Base-by-base conservation (phyloP, 1,284 basidiomycete genomes). In the Heterobasidion occidentale region DNA sequence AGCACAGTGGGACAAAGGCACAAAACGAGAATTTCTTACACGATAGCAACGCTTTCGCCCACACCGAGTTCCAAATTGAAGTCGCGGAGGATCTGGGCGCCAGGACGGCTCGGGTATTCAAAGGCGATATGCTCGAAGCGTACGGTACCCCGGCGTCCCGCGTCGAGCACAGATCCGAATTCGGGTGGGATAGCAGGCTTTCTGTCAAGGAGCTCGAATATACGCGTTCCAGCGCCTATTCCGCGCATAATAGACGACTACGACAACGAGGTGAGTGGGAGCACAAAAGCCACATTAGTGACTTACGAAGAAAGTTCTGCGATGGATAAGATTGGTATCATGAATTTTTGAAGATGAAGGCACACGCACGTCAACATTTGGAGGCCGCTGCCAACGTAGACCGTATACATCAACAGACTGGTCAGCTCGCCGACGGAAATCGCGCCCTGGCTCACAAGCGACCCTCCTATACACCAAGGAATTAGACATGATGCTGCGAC, bases 391-490 rank as follows among this genome's bases (percentile, higher is more conserved):
- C 92, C 91, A 46, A 94, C 87, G 64, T 94, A 94, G 19, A 92
- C 91, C 33, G 94, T 95, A 71, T 99, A 98, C 60, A 98, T 84
- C 61, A 99, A 76, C 57, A 98, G 74, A 65, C 90, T 94, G 1
- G 90, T 95, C 64, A 98, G 71, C 64, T 96, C 92, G 7, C 94
- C 94, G 36, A 97, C 90, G 7, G 92, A 88, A 65, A 99, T 96
- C 46, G 84, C 82, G 2, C 92, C 92, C 27, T 80, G 77, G 17
- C 91, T 90, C 14, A 98, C 96, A 3, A 99, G 82, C 45, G 89
- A 90, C 1, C 96, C 96, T 52, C 94, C 90, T 91, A 55, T 12
- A 50, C 17, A 12, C 34, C 42, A 20, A 48, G 2, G 1, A 11
- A 11, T 17, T 48, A 4, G 27, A 34, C 35, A 8, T 5, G 11